Conservation (phyloP, 169 alveolate species). For the Plasmodium vinckei region DNA sequence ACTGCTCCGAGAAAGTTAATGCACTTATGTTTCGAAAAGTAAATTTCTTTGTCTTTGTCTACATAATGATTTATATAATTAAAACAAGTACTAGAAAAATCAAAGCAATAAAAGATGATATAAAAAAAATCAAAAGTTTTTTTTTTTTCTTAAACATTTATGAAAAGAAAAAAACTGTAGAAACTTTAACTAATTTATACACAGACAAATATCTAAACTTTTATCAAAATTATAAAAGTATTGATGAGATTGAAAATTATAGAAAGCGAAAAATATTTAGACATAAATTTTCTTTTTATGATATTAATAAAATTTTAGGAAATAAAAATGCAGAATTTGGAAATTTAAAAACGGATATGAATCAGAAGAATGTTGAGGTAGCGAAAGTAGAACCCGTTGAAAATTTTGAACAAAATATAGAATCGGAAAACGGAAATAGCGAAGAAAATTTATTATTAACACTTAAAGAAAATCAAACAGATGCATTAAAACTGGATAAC, state of each 20-base stretch:
- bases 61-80: constrained; percentile 38
- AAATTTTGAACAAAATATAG: neutral
- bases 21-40: constrained; percentile 60
- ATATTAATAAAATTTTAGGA: constrained; percentile 36
- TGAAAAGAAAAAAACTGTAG: constrained; percentile 63
- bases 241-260: constrained; percentile 31
- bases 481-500: neutral
- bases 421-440: neutral
- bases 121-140: constrained; percentile 49
- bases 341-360: no score
- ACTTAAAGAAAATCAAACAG: neutral
- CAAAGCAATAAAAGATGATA: constrained; percentile 30
- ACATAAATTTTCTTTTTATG: constrained; percentile 51
- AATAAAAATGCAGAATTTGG: neutral
- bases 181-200: constrained; percentile 48
- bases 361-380: neutral
- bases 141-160: constrained; percentile 52
- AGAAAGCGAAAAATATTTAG: constrained; percentile 54
- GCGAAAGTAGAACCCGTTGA: constrained; percentile 15
- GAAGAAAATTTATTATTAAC: neutral
- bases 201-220: constrained; percentile 47
- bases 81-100: constrained; percentile 66
- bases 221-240: constrained; percentile 48
- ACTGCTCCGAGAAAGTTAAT: constrained; percentile 19
- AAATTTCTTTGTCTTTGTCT: constrained; percentile 48